Evolutionary conservation across 768 basidiomycete genomes (phyloP), one percentile per base, ranked within the genome.

Genomic region (Phanerodontia chrysosporium): DNA sequence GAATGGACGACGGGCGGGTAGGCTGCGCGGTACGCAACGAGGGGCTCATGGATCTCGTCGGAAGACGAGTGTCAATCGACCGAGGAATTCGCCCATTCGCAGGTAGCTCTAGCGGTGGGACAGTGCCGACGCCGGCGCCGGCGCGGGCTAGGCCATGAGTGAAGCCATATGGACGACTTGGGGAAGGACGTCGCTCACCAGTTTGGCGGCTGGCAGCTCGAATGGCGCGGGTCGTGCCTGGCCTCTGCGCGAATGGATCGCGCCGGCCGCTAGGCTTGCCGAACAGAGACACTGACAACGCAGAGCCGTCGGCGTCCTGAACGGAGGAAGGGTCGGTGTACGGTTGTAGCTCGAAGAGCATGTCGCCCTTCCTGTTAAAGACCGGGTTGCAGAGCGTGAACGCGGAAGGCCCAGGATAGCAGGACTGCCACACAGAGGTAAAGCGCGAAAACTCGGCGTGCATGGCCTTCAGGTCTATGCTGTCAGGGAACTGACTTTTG

Each of bases 321-420:
- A 18, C 10, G 39, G 8, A 4, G 4, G 39, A 4, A 18, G 39
- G 39, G 39, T 42, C 39, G 8, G 39, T 18, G 39, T 29, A 59
- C 16, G 63, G 64, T 28, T 64, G 62, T 12, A 72, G 64, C 58
- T 72, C 68, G 62, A 71, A 69, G 12, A 72, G 42, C 18, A 73
- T 56, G 56, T 73, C 72, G 29, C 72, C 72, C 24, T 62, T 52
- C 46, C 44, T 21, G 59, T 67, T 72, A 64, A 73, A 73, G 6
- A 67, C 63, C 12, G 72, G 72, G 58, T 68, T 67, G 24, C 65
- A 57, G 35, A 72, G 64, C 27, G 59, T 58, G 63, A 65, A 71
- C n/a, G 67, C 62, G 10, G 39, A 42, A 4, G 62, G 54, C 25
- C 62, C 64, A n/a, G 65, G 65, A 45, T 65, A 70, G 57, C 64